phyloP scores from a whole-genome alignment of 1,139 yeast species.

The Kodamaea derodonti region DNA sequence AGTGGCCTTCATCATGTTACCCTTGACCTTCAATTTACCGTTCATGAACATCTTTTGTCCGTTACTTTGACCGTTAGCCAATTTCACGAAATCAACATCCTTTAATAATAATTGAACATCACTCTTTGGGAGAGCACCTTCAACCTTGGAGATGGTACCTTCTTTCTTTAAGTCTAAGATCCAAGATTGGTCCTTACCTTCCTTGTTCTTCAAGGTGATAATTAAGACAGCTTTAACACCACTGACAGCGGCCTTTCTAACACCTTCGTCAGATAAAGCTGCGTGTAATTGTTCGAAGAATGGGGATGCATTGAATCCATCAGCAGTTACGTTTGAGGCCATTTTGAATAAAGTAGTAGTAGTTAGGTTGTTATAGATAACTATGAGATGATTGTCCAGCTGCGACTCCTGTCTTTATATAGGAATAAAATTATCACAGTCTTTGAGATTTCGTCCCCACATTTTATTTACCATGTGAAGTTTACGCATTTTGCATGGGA shows the following conservation, averaged over 20 bases:
- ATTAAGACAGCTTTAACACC: constrained; percentile 63
- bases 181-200: constrained; percentile 66
- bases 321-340: constrained; percentile 41
- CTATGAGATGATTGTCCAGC: too few species aligned
- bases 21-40: constrained; percentile 82
- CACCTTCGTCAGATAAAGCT: constrained; percentile 37
- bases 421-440: too few species aligned
- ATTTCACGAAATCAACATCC: constrained; percentile 64
- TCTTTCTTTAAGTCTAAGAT: constrained; percentile 63
- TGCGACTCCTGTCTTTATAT: too few species aligned
- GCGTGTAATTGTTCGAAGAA: constrained; percentile 40
- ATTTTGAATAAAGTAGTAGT: too few species aligned
- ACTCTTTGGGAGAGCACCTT: constrained; percentile 45
- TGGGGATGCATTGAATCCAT: constrained; percentile 48
- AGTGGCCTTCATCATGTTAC: constrained; percentile 88
- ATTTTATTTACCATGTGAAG: too few species aligned
- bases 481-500: too few species aligned
- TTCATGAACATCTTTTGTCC: constrained; percentile 83
- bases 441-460: too few species aligned
- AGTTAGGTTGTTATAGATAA: too few species aligned
- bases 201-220: constrained; percentile 67
- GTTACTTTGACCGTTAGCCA: constrained; percentile 74
- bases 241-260: constrained; percentile 40
- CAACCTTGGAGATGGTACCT: constrained; percentile 52
- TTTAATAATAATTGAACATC: constrained; percentile 65